phyloP scores from a whole-genome alignment of 139 green algal genomes.

The Coccomyxa sp. region DNA sequence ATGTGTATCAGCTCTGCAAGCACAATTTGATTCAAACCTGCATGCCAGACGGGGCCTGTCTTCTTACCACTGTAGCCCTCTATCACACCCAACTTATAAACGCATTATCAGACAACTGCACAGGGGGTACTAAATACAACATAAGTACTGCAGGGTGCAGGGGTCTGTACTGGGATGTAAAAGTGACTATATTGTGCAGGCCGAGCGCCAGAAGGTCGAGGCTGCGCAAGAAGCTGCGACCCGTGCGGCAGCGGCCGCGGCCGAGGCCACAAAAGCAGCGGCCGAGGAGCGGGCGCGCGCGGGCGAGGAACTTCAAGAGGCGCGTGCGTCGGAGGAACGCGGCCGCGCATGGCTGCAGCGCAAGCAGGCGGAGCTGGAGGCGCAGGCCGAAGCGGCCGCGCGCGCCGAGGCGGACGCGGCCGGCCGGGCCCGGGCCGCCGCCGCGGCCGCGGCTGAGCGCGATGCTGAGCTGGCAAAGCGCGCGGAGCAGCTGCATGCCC shows the following conservation, averaged over 20 bases:
- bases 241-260: neutral
- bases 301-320: neutral
- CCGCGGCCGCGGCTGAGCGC: neutral
- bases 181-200: neutral
- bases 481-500: neutral
- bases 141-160: no score
- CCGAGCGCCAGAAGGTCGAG: neutral
- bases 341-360: slow-evolving; percentile 10
- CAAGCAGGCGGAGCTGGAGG: slow-evolving; percentile 15
- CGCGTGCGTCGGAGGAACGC: neutral
- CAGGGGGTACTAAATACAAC: no score
- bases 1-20: neutral
- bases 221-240: neutral
- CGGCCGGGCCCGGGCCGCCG: slow-evolving; percentile 7
- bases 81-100: no score
- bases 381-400: slow-evolving; percentile 9
- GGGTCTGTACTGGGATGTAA: no score
- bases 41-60: neutral
- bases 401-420: slow-evolving; percentile 6
- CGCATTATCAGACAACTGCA: no score
- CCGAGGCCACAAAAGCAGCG: neutral
- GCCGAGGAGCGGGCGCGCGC: neutral
- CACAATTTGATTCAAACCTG: neutral
- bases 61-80: no score
- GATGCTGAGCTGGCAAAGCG: slow-evolving; percentile 1